These are phyloP conservation scores for Gracilariopsis chorda DNA, from an alignment of 23 red algal species.

Conservation along the genomic window DNA sequence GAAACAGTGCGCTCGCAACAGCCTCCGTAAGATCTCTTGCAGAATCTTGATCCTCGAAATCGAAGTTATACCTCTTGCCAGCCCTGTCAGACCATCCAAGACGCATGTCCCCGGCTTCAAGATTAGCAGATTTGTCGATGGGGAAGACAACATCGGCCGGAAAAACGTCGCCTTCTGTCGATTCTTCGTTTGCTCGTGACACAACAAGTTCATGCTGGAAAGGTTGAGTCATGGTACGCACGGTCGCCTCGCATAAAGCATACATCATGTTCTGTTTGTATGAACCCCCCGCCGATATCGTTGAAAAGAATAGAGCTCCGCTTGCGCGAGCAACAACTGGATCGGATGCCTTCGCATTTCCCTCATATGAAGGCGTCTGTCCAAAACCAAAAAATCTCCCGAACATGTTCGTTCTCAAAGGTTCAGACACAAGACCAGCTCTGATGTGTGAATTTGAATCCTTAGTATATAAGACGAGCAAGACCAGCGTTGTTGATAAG, in stretches of 20 bases:
- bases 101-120: constrained; percentile 5
- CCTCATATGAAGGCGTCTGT: constrained; percentile 22
- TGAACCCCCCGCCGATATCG: background rate
- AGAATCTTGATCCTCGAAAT: constrained; percentile 34
- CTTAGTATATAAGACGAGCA: too few species aligned
- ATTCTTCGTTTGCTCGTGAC: background rate
- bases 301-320: background rate
- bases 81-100: constrained; percentile 49
- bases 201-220: constrained; percentile 28
- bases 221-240: background rate
- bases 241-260: constrained; percentile 17
- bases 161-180: background rate
- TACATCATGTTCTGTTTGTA: constrained; percentile 27
- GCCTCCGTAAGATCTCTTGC: background rate
- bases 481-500: too few species aligned
- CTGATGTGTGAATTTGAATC: too few species aligned
- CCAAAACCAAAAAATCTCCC: constrained; percentile 23
- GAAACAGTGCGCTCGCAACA: constrained; percentile 32
- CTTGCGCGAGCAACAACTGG: background rate
- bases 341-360: background rate
- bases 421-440: too few species aligned
- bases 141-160: constrained; percentile 16
- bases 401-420: background rate
- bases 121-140: background rate
- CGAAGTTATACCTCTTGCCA: constrained; percentile 46